phyloP scores from a whole-genome alignment of 225 moss, liverwort and hornwort species.

The Pleurozium schreberi region DNA sequence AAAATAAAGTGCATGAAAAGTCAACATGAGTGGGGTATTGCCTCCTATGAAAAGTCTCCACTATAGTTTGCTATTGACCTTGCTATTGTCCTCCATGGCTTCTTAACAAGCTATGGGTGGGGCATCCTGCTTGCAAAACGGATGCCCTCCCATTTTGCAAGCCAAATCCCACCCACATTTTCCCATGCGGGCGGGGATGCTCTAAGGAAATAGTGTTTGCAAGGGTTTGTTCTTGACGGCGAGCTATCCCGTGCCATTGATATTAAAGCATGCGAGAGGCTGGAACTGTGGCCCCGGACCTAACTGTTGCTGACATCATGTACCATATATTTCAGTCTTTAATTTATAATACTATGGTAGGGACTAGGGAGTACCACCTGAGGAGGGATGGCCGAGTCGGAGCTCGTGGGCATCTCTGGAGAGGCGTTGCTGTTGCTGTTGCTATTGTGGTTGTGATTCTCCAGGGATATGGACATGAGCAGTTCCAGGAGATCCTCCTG shows the following conservation, averaged over 20 bases:
- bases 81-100: too few species aligned
- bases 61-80: too few species aligned
- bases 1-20: too few species aligned
- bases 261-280: neutral
- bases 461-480: constrained; percentile 1
- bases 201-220: neutral
- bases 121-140: too few species aligned
- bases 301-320: neutral
- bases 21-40: too few species aligned
- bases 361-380: neutral
- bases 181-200: too few species aligned
- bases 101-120: too few species aligned
- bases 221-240: neutral
- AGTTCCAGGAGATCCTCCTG: constrained; percentile 25
- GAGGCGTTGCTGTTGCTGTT: neutral
- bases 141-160: too few species aligned
- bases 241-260: neutral
- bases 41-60: too few species aligned
- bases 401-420: neutral
- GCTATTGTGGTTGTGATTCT: neutral
- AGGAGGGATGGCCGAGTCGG: constrained; percentile 7
- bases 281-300: neutral
- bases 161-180: too few species aligned
- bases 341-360: too few species aligned
- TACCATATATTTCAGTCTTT: neutral